These are phyloP conservation scores for Neonectria sp. DNA, from an alignment of 2,329 filamentous ascomycete species.

Conservation along the genomic window DNA sequence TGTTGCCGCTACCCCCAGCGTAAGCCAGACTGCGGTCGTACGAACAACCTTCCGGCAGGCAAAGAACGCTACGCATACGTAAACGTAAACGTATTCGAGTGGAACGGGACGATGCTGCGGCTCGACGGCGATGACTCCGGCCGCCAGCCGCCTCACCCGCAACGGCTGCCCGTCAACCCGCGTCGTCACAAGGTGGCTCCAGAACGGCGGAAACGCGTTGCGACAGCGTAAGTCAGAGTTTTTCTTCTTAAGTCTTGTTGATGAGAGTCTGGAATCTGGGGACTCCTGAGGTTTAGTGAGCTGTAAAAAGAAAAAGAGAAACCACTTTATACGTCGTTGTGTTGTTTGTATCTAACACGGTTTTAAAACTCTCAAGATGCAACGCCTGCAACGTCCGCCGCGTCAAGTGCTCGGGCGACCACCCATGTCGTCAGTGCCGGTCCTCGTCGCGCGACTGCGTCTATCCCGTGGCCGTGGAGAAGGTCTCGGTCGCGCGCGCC, in stretches of 20 bases:
- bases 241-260: not conserved
- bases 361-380: conserved; percentile 55
- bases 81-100: conserved; percentile 7
- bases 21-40: not conserved
- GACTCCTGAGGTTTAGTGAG: not conserved
- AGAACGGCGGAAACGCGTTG: conserved; percentile 64
- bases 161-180: conserved; percentile 65
- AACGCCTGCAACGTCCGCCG: conserved; percentile 68
- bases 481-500: conserved; percentile 58
- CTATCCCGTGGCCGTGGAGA: conserved; percentile 62
- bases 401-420: conserved; percentile 66
- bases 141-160: conserved; percentile 43
- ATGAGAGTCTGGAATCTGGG: not conserved
- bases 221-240: conserved; percentile 61
- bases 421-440: conserved; percentile 63
- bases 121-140: conserved; percentile 31
- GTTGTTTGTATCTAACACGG: not conserved
- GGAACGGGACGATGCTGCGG: conserved; percentile 27
- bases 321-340: not conserved
- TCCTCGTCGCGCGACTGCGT: conserved; percentile 61
- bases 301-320: not conserved
- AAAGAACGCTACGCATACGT: conserved; percentile 1
- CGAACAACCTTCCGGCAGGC: conserved; percentile 2
- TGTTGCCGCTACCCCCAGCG: conserved; percentile 1
- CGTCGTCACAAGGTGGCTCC: conserved; percentile 63